Conservation (phyloP, 768 basidiomycete genomes). For the Lactarius deliciosus region DNA sequence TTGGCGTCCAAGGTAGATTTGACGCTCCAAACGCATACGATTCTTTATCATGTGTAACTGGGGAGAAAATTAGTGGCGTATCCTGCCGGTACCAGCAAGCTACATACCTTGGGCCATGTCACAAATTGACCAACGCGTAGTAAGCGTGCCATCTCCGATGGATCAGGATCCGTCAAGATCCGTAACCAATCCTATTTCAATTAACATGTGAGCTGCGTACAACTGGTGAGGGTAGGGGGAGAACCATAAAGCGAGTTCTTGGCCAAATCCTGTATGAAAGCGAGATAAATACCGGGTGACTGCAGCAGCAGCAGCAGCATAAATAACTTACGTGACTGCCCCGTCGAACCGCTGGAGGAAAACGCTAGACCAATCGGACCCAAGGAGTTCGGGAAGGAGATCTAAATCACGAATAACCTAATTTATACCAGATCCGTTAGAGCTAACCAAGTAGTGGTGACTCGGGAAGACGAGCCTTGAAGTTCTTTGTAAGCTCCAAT, state of each 20-base stretch:
- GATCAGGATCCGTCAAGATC: constrained; percentile 82
- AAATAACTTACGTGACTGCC: constrained; percentile 67
- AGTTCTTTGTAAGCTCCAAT: constrained; percentile 94
- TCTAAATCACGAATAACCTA: constrained; percentile 94
- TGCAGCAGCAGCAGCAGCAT: background rate
- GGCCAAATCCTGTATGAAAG: constrained; percentile 68
- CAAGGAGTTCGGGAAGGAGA: constrained; percentile 87
- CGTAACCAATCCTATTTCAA: constrained; percentile 28
- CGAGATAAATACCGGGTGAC: constrained; percentile 4
- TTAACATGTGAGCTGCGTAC: constrained; percentile 7
- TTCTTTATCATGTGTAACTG: constrained; percentile 95
- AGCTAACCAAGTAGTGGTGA: constrained; percentile 1
- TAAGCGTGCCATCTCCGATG: constrained; percentile 79
- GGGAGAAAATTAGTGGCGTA: constrained; percentile 1
- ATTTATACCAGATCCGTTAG: constrained; percentile 16
- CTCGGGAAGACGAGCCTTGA: constrained; percentile 53
- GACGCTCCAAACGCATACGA: constrained; percentile 78
- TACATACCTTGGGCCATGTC: constrained; percentile 91
- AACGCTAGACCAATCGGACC: constrained; percentile 95
- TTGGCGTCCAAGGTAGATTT: constrained; percentile 78
- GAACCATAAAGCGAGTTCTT: constrained; percentile 70
- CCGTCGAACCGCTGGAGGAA: constrained; percentile 95
- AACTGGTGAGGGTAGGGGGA: constrained; percentile 12
- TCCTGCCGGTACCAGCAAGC: background rate
- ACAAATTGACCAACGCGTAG: constrained; percentile 82